Percentiles rank a stretch among this genome's conserved stretches.
Evolutionary conservation across 2,329 filamentous ascomycete genomes (phyloP).

Genomic region (Bretziella fagacearum): DNA sequence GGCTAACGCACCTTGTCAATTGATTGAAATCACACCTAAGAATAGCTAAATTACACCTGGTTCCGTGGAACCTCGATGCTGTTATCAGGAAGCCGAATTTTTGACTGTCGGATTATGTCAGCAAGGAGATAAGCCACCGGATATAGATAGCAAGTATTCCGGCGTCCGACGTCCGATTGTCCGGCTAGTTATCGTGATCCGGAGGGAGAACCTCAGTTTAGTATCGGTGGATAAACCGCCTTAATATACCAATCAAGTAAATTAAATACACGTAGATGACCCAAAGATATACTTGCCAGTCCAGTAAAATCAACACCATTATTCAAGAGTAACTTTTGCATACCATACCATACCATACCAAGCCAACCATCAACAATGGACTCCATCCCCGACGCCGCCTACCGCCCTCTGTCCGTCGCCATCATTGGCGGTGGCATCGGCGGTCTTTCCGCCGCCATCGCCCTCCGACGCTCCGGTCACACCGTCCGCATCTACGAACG

Average conservation of each 20-base stretch:
- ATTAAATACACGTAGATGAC: too few relatives aligned
- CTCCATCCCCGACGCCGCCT: background rate
- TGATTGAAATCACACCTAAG: background rate
- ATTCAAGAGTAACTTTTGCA: too few relatives aligned
- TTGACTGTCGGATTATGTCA: too few relatives aligned
- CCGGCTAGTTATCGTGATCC: background rate
- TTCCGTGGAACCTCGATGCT: background rate
- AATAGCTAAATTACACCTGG: too few relatives aligned
- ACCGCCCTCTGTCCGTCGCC: slow-evolving; percentile 17
- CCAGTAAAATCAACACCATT: too few relatives aligned
- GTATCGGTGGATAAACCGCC: too few relatives aligned
- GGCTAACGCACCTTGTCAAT: slow-evolving; percentile 6
- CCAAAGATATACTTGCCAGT: too few relatives aligned
- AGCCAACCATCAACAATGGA: background rate
- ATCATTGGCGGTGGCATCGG: slow-evolving; percentile 25
- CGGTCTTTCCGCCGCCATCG: slow-evolving; percentile 22
- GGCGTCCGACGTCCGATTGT: background rate
- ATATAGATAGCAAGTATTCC: background rate
- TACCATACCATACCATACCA: too few relatives aligned
- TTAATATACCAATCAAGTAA: too few relatives aligned
- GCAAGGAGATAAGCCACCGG: background rate
- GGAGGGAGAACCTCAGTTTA: too few relatives aligned
- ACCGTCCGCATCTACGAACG: slow-evolving; percentile 23
- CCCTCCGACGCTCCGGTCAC: slow-evolving; percentile 23
- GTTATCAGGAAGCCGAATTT: too few relatives aligned